Conservation (phyloP, 352 stramenopile species). For the Phytophthora uliginosa region DNA sequence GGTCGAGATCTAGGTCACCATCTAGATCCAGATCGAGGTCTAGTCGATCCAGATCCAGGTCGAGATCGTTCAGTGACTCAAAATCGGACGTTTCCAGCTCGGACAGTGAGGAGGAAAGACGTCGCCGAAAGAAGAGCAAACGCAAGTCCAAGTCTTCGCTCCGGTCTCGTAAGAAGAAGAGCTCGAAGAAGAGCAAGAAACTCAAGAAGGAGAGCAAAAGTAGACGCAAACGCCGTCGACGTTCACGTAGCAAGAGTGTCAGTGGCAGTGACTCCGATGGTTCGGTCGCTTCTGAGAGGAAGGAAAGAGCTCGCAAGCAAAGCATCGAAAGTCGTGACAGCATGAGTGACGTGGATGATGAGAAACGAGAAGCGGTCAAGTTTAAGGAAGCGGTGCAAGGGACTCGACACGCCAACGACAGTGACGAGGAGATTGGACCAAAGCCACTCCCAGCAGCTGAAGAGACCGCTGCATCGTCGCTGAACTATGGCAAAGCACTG, state of each 20-base stretch:
- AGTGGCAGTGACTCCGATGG: slow-evolving; percentile 39
- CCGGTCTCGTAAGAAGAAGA: slow-evolving; percentile 54
- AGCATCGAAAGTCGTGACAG: slow-evolving; percentile 23
- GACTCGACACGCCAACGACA: slow-evolving; percentile 62
- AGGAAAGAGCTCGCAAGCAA: slow-evolving; percentile 30
- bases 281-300: slow-evolving; percentile 29
- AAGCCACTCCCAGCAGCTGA: slow-evolving; percentile 71
- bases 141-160: slow-evolving; percentile 45
- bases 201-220: slow-evolving; percentile 43
- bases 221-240: slow-evolving; percentile 33
- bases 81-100: slow-evolving; percentile 42
- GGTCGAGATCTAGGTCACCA: slow-evolving; percentile 16
- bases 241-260: slow-evolving; percentile 39
- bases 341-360: slow-evolving; percentile 45
- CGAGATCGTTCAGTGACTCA: slow-evolving; percentile 31
- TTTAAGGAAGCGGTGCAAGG: slow-evolving; percentile 93
- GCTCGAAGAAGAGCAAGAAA: slow-evolving; percentile 44
- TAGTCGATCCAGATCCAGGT: slow-evolving; percentile 7
- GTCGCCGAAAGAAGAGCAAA: slow-evolving; percentile 51
- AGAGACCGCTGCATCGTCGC: slow-evolving; percentile 54
- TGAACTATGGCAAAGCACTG: slow-evolving; percentile 95
- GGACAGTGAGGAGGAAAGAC: slow-evolving; percentile 40
- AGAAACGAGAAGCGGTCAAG: slow-evolving; percentile 82
- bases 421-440: slow-evolving; percentile 91
- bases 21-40: slow-evolving; percentile 11